A percentile compares a stretch with the other conserved stretches of the same genome.
Conservation (phyloP, 2,329 filamentous ascomycete genomes). For the Cladorrhinum sp. region DNA sequence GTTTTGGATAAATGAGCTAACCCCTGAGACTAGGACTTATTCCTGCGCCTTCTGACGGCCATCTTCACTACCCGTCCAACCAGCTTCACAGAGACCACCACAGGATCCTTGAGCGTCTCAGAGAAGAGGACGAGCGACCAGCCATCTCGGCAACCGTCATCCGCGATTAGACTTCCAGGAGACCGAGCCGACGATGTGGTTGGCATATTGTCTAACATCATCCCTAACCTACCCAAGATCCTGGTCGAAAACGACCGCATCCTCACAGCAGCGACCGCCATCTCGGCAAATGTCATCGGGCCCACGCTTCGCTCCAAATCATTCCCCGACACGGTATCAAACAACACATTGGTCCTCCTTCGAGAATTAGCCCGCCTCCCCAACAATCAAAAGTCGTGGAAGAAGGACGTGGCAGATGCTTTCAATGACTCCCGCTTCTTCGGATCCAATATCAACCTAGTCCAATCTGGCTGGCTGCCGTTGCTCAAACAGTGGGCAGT, state of each 20-base stretch:
- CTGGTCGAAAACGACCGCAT: conserved; percentile 84
- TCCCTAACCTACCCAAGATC: conserved; percentile 77
- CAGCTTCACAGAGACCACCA: conserved; percentile 58
- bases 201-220: conserved; percentile 71
- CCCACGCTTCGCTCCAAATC: conserved; percentile 78
- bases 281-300: conserved; percentile 78
- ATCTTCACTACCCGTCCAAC: conserved; percentile 87
- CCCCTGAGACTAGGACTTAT: conserved; percentile 64
- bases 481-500: conserved; percentile 80
- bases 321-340: conserved; percentile 81
- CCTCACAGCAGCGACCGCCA: conserved; percentile 69
- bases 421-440: conserved; percentile 92
- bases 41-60: conserved; percentile 83
- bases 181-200: conserved; percentile 71
- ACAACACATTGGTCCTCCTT: conserved; percentile 67
- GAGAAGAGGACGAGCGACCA: conserved; percentile 40
- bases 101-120: conserved; percentile 29
- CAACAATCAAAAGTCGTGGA: conserved; percentile 84
- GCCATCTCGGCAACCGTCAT: conserved; percentile 27
- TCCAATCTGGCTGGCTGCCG: conserved; percentile 74
- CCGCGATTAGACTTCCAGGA: conserved; percentile 32
- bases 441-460: conserved; percentile 60
- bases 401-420: conserved; percentile 85
- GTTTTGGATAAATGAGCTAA: conserved; percentile 29
- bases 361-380: conserved; percentile 74